Evolutionary conservation across 2,329 filamentous ascomycete genomes (phyloP).

Genomic region (Colletotrichum navitas): DNA sequence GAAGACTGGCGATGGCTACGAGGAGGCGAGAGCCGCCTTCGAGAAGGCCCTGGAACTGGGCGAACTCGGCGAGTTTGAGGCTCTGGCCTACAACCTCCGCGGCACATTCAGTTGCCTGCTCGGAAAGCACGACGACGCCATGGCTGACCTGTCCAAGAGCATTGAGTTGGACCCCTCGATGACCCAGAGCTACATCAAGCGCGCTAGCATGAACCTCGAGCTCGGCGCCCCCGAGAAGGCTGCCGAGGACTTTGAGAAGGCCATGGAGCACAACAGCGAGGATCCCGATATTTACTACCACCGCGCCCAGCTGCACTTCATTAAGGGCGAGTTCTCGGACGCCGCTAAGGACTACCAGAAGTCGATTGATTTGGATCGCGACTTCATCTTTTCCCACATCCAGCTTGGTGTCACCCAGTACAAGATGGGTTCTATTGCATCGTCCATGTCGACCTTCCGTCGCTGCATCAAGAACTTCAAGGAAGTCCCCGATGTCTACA

Average conservation of each 20-base stretch:
- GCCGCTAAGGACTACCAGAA: slow-evolving; percentile 99
- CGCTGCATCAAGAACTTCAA: slow-evolving; percentile 99
- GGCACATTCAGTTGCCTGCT: slow-evolving; percentile 95
- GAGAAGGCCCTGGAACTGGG: slow-evolving; percentile 88
- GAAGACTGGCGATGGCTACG: slow-evolving; percentile 92
- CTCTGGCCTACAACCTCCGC: slow-evolving; percentile 94
- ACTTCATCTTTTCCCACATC: slow-evolving; percentile 99
- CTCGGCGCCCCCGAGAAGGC: slow-evolving; percentile 89
- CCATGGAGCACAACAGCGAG: slow-evolving; percentile 84
- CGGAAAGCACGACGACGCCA: slow-evolving; percentile 86
- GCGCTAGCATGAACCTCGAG: slow-evolving; percentile 97
- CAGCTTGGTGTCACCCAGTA: slow-evolving; percentile 99
- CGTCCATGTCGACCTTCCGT: slow-evolving; percentile 98
- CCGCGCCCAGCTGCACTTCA: slow-evolving; percentile 97
- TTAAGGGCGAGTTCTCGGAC: slow-evolving; percentile 91
- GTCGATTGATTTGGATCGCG: slow-evolving; percentile 94
- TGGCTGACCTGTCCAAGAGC: slow-evolving; percentile 90
- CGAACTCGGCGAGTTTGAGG: slow-evolving; percentile 85
- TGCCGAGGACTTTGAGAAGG: slow-evolving; percentile 87
- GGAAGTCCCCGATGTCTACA: slow-evolving; percentile 97
- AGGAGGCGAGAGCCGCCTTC: slow-evolving; percentile 87
- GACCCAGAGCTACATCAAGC: slow-evolving; percentile 98
- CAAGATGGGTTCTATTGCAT: slow-evolving; percentile 98
- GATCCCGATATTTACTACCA: slow-evolving; percentile 99
- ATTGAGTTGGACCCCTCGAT: slow-evolving; percentile 88